Conservation (phyloP, 495 filamentous ascomycete genomes). For the Lophium mytilinum region DNA sequence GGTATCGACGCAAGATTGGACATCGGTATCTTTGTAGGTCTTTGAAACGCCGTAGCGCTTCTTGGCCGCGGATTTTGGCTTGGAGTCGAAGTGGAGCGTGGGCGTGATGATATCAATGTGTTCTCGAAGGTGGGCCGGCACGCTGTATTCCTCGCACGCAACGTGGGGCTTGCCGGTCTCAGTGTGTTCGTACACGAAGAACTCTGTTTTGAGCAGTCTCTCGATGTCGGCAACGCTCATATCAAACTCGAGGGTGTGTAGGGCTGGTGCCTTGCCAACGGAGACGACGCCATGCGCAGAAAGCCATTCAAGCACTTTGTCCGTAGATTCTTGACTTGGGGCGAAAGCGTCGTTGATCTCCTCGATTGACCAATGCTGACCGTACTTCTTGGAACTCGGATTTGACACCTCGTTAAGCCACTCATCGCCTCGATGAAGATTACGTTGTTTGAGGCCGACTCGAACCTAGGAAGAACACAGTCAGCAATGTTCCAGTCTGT, state of each 20-base stretch:
- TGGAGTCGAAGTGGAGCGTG: conserved; percentile 31
- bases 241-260: conserved; percentile 46
- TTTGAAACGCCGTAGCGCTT: neutral
- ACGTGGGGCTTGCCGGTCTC: conserved; percentile 39
- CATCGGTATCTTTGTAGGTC: conserved; percentile 23
- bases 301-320: conserved; percentile 39
- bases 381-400: conserved; percentile 18
- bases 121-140: conserved; percentile 27
- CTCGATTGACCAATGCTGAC: conserved; percentile 15
- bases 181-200: conserved; percentile 48
- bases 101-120: conserved; percentile 34
- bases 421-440: conserved; percentile 12
- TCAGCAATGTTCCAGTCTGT: no score
- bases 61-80: conserved; percentile 13
- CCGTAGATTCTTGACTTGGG: conserved; percentile 7
- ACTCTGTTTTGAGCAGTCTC: conserved; percentile 49
- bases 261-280: conserved; percentile 32
- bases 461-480: no score
- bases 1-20: conserved; percentile 35
- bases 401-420: conserved; percentile 14
- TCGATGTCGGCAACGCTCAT: conserved; percentile 47
- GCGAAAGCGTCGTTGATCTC: conserved; percentile 19
- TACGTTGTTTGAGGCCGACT: conserved; percentile 4
- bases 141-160: conserved; percentile 38
- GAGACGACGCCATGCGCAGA: conserved; percentile 39